phyloP scores from a whole-genome alignment of 208 protist genomes.

The Leishmania turanica region DNA sequence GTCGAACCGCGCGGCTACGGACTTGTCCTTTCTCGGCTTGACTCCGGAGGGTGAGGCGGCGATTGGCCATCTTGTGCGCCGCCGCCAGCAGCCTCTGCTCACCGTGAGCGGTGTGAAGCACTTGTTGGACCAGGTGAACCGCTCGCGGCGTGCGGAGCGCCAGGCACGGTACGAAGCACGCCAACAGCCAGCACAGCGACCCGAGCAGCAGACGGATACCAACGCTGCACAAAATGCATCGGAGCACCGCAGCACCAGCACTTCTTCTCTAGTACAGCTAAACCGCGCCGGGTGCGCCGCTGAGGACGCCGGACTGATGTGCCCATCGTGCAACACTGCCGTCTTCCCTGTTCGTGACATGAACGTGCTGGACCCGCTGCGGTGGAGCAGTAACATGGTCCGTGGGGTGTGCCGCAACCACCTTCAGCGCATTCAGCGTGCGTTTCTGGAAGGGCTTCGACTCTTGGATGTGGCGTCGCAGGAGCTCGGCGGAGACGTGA shows the following conservation, averaged over 20 bases:
- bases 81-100: conserved; percentile 60
- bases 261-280: conserved; percentile 23
- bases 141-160: conserved; percentile 38
- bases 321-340: conserved; percentile 67
- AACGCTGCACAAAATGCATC: not conserved
- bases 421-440: conserved; percentile 73
- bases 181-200: conserved; percentile 9
- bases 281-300: conserved; percentile 35
- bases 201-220: not conserved
- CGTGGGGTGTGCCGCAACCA: conserved; percentile 87
- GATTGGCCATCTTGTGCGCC: conserved; percentile 65
- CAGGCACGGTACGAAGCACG: conserved; percentile 24
- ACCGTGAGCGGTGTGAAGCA: conserved; percentile 78
- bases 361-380: conserved; percentile 93
- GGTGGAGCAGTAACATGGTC: conserved; percentile 90
- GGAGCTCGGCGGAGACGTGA: conserved; percentile 22
- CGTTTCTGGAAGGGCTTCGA: conserved; percentile 68
- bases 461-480: conserved; percentile 49
- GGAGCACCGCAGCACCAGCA: not conserved
- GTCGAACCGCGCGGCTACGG: conserved; percentile 16
- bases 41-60: conserved; percentile 64
- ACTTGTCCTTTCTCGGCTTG: conserved; percentile 58
- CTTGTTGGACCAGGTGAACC: conserved; percentile 62
- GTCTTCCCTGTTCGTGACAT: conserved; percentile 82
- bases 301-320: conserved; percentile 49